phyloP scores from a whole-genome alignment of 1,284 basidiomycete genomes.

The Mycena sp. region DNA sequence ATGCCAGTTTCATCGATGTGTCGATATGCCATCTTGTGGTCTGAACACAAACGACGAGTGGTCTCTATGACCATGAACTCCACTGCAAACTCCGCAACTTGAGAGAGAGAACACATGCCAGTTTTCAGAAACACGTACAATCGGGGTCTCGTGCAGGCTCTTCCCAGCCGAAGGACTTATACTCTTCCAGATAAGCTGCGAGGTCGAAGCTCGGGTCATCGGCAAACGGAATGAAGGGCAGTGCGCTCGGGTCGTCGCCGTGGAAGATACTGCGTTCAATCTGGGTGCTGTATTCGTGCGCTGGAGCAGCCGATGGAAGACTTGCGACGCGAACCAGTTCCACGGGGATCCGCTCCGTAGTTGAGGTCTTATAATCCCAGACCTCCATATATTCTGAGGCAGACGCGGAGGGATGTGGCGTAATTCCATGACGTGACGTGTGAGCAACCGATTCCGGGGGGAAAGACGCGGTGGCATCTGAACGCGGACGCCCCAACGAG shows the following conservation, averaged over 20 bases:
- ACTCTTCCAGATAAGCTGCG: conserved; percentile 45
- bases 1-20: conserved; percentile 54
- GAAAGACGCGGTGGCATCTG: too few relatives aligned
- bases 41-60: conserved; percentile 47
- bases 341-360: background rate
- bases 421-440: too few relatives aligned
- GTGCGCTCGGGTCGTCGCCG: conserved; percentile 64
- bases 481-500: background rate
- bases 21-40: conserved; percentile 46
- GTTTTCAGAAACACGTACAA: background rate
- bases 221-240: conserved; percentile 67
- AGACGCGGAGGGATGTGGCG: background rate
- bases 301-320: conserved; percentile 28
- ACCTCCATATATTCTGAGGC: conserved; percentile 4
- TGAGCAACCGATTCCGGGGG: too few relatives aligned
- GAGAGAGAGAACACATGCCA: too few relatives aligned
- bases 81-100: too few relatives aligned
- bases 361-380: conserved; percentile 12
- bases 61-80: conserved; percentile 58
- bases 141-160: conserved; percentile 53
- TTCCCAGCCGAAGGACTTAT: conserved; percentile 64
- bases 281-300: conserved; percentile 64
- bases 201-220: conserved; percentile 62
- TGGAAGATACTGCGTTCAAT: conserved; percentile 53
- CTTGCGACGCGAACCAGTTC: background rate